Conservation (phyloP, 1,284 basidiomycete genomes). For the Schizopora paradoxa region DNA sequence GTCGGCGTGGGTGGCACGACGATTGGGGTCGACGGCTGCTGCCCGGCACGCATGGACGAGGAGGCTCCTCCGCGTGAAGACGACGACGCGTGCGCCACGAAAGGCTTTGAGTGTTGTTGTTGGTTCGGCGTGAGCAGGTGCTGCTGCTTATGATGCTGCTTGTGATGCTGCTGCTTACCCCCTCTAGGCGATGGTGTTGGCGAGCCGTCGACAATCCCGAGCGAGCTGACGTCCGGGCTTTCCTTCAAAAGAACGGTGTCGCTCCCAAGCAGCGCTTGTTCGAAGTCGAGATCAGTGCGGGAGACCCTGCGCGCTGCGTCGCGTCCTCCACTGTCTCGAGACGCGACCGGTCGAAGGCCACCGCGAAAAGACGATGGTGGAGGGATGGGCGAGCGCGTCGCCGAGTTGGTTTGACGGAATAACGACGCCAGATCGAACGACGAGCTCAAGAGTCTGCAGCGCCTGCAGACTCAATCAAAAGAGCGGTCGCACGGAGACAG, state of each 20-base stretch:
- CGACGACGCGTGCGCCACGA: slow-evolving; percentile 8
- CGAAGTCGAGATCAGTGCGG: slow-evolving; percentile 72
- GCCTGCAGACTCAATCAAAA: slow-evolving; percentile 3
- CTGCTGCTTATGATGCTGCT: slow-evolving; percentile 28
- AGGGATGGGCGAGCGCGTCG: slow-evolving; percentile 42
- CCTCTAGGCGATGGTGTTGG: slow-evolving; percentile 31
- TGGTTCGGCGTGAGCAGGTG: slow-evolving; percentile 21
- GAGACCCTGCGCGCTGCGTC: slow-evolving; percentile 48
- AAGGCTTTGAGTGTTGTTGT: slow-evolving; percentile 38
- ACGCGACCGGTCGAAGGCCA: slow-evolving; percentile 48
- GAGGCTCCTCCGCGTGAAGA: slow-evolving; percentile 18
- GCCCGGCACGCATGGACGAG: not conserved
- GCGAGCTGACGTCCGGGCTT: slow-evolving; percentile 57
- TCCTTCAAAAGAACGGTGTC: slow-evolving; percentile 65
- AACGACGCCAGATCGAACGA: slow-evolving; percentile 30
- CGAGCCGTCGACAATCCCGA: slow-evolving; percentile 58
- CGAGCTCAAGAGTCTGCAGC: not conserved
- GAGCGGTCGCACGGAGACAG: too few species aligned
- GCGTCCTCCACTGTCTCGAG: slow-evolving; percentile 39
- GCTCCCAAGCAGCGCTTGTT: slow-evolving; percentile 59
- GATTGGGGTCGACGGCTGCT: slow-evolving; percentile 24
- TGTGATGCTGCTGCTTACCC: slow-evolving; percentile 21
- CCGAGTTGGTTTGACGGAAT: slow-evolving; percentile 41
- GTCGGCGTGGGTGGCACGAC: slow-evolving; percentile 56
- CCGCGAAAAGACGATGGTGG: slow-evolving; percentile 45